Percentiles rank a stretch among this genome's conserved stretches.
These are phyloP conservation scores for Phytophthora pini DNA, from an alignment of 352 stramenopile genomes.

Conservation along the genomic window DNA sequence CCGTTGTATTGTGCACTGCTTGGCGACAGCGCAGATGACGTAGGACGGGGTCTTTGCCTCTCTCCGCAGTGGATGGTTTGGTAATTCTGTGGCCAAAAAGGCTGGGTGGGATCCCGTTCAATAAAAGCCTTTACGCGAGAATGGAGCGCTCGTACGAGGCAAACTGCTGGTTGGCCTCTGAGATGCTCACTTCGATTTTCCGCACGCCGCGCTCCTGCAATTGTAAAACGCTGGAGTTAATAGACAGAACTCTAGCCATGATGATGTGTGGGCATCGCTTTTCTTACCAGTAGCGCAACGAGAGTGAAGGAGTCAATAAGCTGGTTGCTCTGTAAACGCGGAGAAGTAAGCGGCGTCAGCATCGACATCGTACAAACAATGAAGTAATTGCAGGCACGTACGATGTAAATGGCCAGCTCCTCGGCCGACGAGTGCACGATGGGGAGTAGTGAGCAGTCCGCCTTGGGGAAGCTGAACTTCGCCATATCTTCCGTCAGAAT, in stretches of 20 bases:
- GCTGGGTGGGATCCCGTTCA: background rate
- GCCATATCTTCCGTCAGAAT: conserved; percentile 95
- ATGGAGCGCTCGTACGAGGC: conserved; percentile 83
- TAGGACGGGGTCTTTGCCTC: conserved; percentile 20
- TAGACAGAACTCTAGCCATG: background rate
- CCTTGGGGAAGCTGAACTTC: conserved; percentile 95
- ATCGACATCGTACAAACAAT: background rate
- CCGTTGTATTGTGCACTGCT: conserved; percentile 31
- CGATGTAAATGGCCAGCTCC: conserved; percentile 96
- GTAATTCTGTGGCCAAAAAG: background rate
- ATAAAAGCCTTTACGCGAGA: conserved; percentile 38
- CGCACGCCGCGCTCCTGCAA: conserved; percentile 72
- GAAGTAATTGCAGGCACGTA: conserved; percentile 40
- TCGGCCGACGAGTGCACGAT: conserved; percentile 98
- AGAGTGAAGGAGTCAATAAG: conserved; percentile 88
- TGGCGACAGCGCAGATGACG: conserved; percentile 20
- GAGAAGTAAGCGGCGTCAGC: conserved; percentile 4
- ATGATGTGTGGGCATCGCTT: background rate
- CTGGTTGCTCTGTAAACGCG: conserved; percentile 74
- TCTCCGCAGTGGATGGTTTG: background rate
- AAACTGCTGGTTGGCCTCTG: conserved; percentile 92
- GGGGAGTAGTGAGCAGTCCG: conserved; percentile 95
- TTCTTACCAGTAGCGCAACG: conserved; percentile 64
- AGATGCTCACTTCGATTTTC: conserved; percentile 95
- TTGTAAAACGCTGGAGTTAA: background rate